Conservation (phyloP, 2,329 filamentous ascomycete species). For the Fusarium multiceps region DNA sequence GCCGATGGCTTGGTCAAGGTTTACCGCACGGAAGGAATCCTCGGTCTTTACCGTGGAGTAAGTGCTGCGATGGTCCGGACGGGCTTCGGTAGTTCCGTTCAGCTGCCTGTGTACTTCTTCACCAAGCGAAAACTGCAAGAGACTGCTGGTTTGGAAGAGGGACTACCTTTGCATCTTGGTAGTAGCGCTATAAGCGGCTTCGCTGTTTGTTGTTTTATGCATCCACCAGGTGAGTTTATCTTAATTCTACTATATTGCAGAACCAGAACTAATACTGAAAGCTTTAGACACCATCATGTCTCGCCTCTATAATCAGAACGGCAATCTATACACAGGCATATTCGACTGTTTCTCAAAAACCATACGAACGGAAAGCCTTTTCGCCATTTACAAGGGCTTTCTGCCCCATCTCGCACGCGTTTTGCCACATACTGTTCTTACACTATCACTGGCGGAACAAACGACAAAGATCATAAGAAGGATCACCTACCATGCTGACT, state of each 20-base stretch:
- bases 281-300: not conserved
- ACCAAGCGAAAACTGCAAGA: not conserved
- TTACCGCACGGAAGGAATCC: not conserved
- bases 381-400: not conserved
- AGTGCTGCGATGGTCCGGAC: not conserved
- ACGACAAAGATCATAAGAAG: not conserved
- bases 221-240: not conserved
- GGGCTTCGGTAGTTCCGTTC: not conserved
- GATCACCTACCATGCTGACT: not conserved
- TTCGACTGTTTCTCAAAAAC: not conserved
- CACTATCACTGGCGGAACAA: not conserved
- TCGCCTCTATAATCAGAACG: not conserved
- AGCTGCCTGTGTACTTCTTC: not conserved
- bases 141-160: not conserved
- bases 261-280: not conserved
- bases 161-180: not conserved
- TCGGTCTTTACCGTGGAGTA: not conserved
- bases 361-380: not conserved
- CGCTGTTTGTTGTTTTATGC: not conserved
- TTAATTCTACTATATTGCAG: not conserved
- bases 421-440: not conserved
- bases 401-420: not conserved
- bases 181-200: not conserved
- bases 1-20: not conserved
- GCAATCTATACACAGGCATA: not conserved